Evolutionary conservation across 306 rosid species (phyloP), one percentile per base, ranked within the genome.

Genomic region (Castanea sativa): DNA sequence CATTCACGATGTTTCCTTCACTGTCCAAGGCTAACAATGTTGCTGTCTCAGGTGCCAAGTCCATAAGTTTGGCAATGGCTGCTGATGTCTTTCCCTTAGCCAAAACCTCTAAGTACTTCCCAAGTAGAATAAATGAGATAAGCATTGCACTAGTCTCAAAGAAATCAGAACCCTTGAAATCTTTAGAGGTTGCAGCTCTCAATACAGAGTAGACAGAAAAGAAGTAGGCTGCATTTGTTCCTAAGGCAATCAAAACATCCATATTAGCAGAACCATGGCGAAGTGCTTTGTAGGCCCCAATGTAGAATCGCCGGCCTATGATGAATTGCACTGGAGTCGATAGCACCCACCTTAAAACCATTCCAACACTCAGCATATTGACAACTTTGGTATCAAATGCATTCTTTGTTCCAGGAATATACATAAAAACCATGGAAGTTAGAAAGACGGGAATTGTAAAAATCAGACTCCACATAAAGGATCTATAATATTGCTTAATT

Each of bases 101-200:
- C 83, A 91, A 76, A 79, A 90, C 92, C 80, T 93, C 98, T 30
- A 93, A 73, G 78, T 93, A 93, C 87, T 93, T 93, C 1, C 98
- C 98, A 19, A 93, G 77, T 3, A 93, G 82, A 79, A 93, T 93
- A 72, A 93, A 93, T 2, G 97, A 82, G 55, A 93, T 89, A 1
- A 93, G 89, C 98, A 91, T 93, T 14, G 97, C 56, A 52, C 97
- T 91, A 1, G 98, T 93, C 88, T 93, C 98, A 56, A 93, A 93
- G 79, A 93, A 91, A 87, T 93, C 98, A 1, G 75, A 83, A 3
- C 98, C 98, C 53, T 77, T 38, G 71, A 93, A 93, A 76, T 82
- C 73, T 27, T 75, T 74, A 15, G 90, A 88, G 21, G 74, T 78
- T 16, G 89, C 86, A 35, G 97, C 83, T 79, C 97, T 93, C 32